Base-by-base conservation (phyloP, 179 eudicot genomes). In the Carnegiea gigantea region DNA sequence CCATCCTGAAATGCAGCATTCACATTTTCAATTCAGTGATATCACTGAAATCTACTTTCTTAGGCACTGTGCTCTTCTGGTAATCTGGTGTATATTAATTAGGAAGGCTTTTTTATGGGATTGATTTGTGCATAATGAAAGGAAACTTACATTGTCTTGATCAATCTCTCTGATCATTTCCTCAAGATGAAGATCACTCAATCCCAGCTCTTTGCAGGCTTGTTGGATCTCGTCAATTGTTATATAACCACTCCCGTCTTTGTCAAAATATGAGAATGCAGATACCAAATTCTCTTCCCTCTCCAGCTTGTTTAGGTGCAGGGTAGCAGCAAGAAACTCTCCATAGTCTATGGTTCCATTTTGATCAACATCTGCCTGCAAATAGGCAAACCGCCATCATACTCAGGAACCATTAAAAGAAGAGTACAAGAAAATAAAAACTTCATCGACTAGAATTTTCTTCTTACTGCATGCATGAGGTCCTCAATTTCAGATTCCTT, bases 141-240 rank as follows among this genome's bases (percentile, higher is more conserved):
- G 21, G 5, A 0, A 78, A 85, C 97, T 93, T 84, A 93, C 97
- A 84, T 92, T 88, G 78, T 93, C 88, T 82, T 92, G 93, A 80
- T 93, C 97, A 82, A 91, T 91, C 85, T 93, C 97, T 82, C 87
- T 89, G 78, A 93, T 89, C 89, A 92, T 90, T 59, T 93, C 95
- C 81, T 92, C 97, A 53, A 93, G 92, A 85, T 90, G 78, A 81
- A 82, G 88, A 33, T 90, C 95, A 70, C 89, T 88, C 73, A 93
- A 83, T 33, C 94, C 93, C 59, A 92, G 88, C 57, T 92, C 95
- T 77, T 88, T 86, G 89, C 95, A 92, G 73, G 97, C 95, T 82
- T 92, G 93, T 88, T 89, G 92, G 73, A 93, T 93, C 85, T 93
- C 97, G 70, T 93, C 95, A 64, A 93, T 90, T 79, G 97, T 93